Evolutionary conservation across 192 early-diverging fungal genomes (phyloP), one percentile per base, ranked within the genome.

Genomic region (Backusella parvicylindrica): DNA sequence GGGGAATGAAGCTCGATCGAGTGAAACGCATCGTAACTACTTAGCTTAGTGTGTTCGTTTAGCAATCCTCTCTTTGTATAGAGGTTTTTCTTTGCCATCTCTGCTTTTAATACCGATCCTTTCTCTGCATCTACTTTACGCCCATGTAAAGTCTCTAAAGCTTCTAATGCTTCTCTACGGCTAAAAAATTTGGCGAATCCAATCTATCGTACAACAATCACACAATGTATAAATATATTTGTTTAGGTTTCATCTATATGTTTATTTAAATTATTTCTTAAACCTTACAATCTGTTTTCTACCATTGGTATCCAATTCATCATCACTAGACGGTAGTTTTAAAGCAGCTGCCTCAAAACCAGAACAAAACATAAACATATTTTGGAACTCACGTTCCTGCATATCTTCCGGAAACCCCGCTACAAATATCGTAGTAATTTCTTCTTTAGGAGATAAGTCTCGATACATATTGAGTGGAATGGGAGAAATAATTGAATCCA

Each of bases 1-100:
- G 53, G 53, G 12, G 53, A 66, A 36, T 38, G 5, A 60, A 60
- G 53, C 23, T 60, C 53, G 23, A 60, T 60, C 26, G 53, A 60
- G 53, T 60, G 53, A 60, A 60, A 60, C 11, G 53, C 53, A 60
- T 60, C 53, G 28, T 13, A 60, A 26, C 53, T 60, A n/a, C 26
- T 60, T 60, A 60, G 53, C n/a, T 26, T 38, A 15, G 21, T 60
- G 23, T 64, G 75, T 18, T 76, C 75, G 23, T 64, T 76, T 36
- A 70, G 70, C 28, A 76, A 43, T 11, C 94, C 94, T 64, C 95
- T 89, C 75, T 93, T 94, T 66, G 94, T 96, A 83, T 96, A 94
- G 72, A 99, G 87, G 81, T 99, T 98, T 89, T 98, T 99, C 80
- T 97, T 98, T 37, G 98, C 98, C 94, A 99, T 95, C 81, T 98